Evolutionary conservation across 768 basidiomycete genomes (phyloP), one percentile per base, ranked within the genome.

Genomic region (Panaeolus papilionaceus): DNA sequence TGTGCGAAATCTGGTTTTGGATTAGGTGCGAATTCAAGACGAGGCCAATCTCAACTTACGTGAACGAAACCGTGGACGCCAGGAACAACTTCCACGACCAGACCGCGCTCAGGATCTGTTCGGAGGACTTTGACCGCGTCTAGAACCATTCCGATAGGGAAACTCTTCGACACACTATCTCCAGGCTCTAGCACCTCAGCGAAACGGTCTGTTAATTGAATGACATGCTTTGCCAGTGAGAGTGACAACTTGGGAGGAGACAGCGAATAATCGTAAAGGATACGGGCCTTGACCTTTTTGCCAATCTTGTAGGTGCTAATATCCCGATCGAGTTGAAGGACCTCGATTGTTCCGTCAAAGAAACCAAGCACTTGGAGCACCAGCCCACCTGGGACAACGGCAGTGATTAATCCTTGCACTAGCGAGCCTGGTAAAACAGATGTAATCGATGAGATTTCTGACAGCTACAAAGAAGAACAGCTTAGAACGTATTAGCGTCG

Each of bases 331-430:
- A 97, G 79, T 78, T 99, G 97, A 66, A 91, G 86, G 40, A 88
- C 83, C 74, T 98, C 96, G 28, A 93, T 84, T 0, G 95, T 97
- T 38, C 95, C 97, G 42, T 94, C 91, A 78, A 95, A 99, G 77
- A 92, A 96, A 0, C 95, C 96, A 28, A 96, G 85, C 18, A 98
- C 82, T 78, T 97, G 96, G 38, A 99, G 80, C 75, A 93, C 93
- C 39, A 98, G 80, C 18, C 98, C 98, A 28, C 79, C 84, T 16
- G 90, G 82, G 47, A 89, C 82, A 23, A 92, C 84, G 20, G 89
- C 88, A 2, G 95, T 98, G 66, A 99, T 85, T 44, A 97, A 82
- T 10, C 86, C 88, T 76, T 92, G 89, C 23, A 96, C 94, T 18
- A 96, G 84, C 28, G 87, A 83, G 16, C 96, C 95, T 9, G 98